Base-by-base conservation (phyloP, 305 asterid genomes). In the Plantago lanceolata region DNA sequence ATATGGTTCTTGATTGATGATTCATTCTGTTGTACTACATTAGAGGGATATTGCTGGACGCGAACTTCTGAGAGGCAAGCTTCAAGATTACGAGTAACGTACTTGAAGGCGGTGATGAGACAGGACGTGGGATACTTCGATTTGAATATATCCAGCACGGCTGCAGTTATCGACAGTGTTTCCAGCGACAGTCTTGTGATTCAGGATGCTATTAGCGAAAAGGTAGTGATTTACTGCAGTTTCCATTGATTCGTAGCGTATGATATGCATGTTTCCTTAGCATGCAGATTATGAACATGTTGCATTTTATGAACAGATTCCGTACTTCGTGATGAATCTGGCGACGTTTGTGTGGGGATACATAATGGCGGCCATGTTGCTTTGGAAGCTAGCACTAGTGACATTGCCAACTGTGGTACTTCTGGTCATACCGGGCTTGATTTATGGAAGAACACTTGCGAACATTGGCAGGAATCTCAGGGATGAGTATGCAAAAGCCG, bases 1-100 rank as follows among this genome's bases (percentile, higher is more conserved):
- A 19, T 19, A 31, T 40, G n/a, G 15, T 37, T 44, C 2, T 44
- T 21, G 16, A 59, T 54, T 8, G 8, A 53, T 53, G 29, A 53
- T 13, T 52, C 4, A 14, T n/a, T 50, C 62, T 9, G 28, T 6
- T 62, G 9, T 9, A 29, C n/a, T 17, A 48, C 0, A 59, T 6
- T 57, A 93, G 99, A 93, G 97, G 97, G 96, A 14, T 93, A 82
- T 75, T 93, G 97, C 69, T 93, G 97, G 96, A 87, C 97, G 59
- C 84, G 97, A 78, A 89, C 99, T 19, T 96, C 90, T 6, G 97
- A 87, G 79, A 81, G 97, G 63, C 96, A 89, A 72, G 97, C 97
- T 15, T 87, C 97, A 7, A 79, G 84, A 40, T 44, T 93, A 52
- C 77, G 97, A 65, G 74, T 84, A n/a, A 78, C 84, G 28, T 93